Base-by-base conservation (phyloP, 2,329 filamentous ascomycete genomes). In the Westerdykella aurantiaca region DNA sequence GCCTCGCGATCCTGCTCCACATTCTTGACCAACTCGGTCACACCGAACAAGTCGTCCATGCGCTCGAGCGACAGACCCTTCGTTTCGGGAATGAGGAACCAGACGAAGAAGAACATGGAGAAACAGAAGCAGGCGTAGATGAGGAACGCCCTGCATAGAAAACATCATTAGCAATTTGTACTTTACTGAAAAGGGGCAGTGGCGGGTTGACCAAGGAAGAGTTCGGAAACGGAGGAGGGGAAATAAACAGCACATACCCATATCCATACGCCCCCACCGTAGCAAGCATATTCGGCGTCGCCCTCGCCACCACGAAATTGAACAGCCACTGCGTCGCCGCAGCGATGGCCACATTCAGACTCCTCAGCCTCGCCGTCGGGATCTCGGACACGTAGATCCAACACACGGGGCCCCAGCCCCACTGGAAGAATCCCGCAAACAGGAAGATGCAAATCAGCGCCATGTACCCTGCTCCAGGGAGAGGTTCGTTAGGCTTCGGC, bases 301-400 rank as follows among this genome's bases (percentile, higher is more conserved):
- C 80, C 45, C 81, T 71, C 1, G 83, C 83, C 44, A 87, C 80
- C 9, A 86, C 77, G 48, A 87, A 85, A 60, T 88, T 88, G 65
- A 87, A 86, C 4, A 87, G 64, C 83, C 83, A 86, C 56, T 87
- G 82, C 0, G 80, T 85, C 1, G 79, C 80, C 0, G 83, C 82
- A 0, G 77, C 83, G 38, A 87, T 72, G 1, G 82, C 77, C 6
- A 87, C 83, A 56, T 86, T 86, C 51, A 83, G 68, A 14, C 79
- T 79, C 43, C 84, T 72, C 6, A 87, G 71, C 29, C 83, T 73
- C 0, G 81, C 80, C 6, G 81, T 81, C 0, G 83, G 82, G 45
- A 87, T 86, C 64, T 88, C 83, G 21, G 77, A 78, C 3, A 85
- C 77, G 56, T 86, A 81, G 57, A 86, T 85, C 83, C 83, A 87